A percentile compares a stretch with the other conserved stretches of the same genome.
phyloP scores from a whole-genome alignment of 2,329 filamentous ascomycete species.

The Fusarium praegraminearum region DNA sequence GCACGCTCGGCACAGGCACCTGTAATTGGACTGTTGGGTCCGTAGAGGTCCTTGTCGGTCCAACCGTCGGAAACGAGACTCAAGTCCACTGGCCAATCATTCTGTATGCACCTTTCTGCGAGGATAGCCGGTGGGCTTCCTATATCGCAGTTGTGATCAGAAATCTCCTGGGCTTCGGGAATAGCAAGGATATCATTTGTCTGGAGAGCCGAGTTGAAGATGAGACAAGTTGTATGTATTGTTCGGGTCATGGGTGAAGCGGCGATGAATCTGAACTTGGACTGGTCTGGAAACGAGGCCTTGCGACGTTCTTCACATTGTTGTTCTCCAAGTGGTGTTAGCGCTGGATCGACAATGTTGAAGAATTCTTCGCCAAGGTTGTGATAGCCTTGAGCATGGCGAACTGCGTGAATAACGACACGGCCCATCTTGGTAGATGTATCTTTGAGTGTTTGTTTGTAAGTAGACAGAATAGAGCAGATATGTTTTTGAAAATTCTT shows the following conservation, averaged over 20 bases:
- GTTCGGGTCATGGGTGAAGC: conserved; percentile 32
- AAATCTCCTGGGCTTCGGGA: conserved; percentile 37
- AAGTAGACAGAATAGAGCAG: too few species aligned
- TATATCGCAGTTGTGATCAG: conserved; percentile 34
- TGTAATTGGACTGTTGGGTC: conserved; percentile 34
- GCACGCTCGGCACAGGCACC: conserved; percentile 26
- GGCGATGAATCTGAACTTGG: conserved; percentile 30
- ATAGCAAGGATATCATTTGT: conserved; percentile 27
- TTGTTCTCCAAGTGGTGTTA: conserved; percentile 36
- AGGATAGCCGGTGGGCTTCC: conserved; percentile 13
- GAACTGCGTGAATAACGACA: conserved; percentile 31
- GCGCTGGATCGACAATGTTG: conserved; percentile 25
- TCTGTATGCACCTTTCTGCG: background rate
- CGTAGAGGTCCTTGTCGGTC: conserved; percentile 31
- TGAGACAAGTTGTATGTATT: conserved; percentile 28
- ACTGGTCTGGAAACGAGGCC: conserved; percentile 34
- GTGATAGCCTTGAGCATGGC: conserved; percentile 37
- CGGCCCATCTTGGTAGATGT: conserved; percentile 12
- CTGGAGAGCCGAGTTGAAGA: conserved; percentile 26
- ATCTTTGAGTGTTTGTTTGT: background rate
- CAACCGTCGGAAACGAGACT: conserved; percentile 22
- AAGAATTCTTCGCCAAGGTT: conserved; percentile 41
- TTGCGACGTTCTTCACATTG: conserved; percentile 31
- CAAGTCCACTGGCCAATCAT: conserved; percentile 33
- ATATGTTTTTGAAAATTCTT: background rate